A percentile compares a stretch with the other conserved stretches of the same genome.
phyloP scores from a whole-genome alignment of 176 grass and related monocot genomes.

The Puya raimondii region DNA sequence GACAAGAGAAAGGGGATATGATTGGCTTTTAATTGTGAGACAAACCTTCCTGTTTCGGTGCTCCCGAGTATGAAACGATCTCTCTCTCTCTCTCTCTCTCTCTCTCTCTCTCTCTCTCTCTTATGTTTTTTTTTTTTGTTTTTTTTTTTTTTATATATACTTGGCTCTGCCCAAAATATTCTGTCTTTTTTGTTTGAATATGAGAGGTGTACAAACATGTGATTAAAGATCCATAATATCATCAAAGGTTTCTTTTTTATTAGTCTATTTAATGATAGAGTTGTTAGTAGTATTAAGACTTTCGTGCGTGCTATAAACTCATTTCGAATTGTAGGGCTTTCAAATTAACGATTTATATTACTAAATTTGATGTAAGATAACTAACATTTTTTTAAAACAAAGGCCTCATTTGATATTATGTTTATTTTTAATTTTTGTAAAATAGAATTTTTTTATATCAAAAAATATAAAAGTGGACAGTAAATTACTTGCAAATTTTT shows the following conservation, averaged over 20 bases:
- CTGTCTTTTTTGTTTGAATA: background rate
- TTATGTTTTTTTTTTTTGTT: background rate
- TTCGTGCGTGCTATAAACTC: no score
- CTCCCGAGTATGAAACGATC: background rate
- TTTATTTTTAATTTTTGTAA: no score
- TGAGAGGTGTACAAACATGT: background rate
- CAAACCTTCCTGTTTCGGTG: background rate
- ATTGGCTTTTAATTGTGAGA: background rate
- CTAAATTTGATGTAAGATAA: no score
- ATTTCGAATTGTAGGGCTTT: no score
- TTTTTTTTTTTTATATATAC: background rate
- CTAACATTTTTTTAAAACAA: no score
- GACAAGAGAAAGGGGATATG: background rate
- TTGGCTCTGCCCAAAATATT: slow-evolving; percentile 2
- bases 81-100: background rate
- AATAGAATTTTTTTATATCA: no score
- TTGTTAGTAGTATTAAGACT: background rate
- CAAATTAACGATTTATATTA: no score
- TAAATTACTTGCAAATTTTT: no score
- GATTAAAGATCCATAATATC: background rate
- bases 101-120: background rate
- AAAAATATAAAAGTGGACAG: no score
- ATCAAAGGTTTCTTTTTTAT: background rate
- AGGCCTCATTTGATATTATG: no score
- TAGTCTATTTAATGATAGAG: background rate